Evolutionary conservation across 306 rosid genomes (phyloP).

Genomic region (Calophaca sinica): DNA sequence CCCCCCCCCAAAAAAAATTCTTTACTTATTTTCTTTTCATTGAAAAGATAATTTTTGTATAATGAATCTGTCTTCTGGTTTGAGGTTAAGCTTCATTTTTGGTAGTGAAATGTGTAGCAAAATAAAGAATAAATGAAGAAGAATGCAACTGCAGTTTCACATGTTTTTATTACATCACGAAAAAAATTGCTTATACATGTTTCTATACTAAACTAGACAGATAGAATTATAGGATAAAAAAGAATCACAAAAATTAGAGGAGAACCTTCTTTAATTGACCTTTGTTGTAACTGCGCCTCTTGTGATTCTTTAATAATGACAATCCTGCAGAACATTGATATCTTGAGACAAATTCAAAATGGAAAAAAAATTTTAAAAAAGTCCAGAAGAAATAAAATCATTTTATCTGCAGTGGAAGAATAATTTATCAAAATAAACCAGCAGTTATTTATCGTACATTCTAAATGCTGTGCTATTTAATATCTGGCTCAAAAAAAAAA

Average conservation of each 20-base stretch:
- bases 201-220: slow-evolving; percentile 9
- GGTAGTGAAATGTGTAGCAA: slow-evolving; percentile 20
- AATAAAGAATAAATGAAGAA: slow-evolving; percentile 29
- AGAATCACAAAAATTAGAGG: slow-evolving; percentile 36
- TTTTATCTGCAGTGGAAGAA: slow-evolving; percentile 26
- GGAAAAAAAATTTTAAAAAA: background rate
- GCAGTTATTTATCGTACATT: background rate
- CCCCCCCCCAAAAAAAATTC: background rate
- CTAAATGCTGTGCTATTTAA: slow-evolving; percentile 4
- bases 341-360: slow-evolving; percentile 25
- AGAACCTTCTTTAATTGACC: slow-evolving; percentile 66
- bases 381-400: slow-evolving; percentile 10
- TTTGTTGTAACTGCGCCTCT: slow-evolving; percentile 68
- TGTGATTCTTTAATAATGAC: slow-evolving; percentile 62
- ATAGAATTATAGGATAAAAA: slow-evolving; percentile 29
- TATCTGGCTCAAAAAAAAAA: background rate
- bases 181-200: background rate
- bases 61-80: slow-evolving; percentile 7
- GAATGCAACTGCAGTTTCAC: slow-evolving; percentile 10
- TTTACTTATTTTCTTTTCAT: background rate
- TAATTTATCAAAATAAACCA: slow-evolving; percentile 28
- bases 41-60: background rate
- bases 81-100: slow-evolving; percentile 35
- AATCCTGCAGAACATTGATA: slow-evolving; percentile 63
- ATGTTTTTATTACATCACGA: slow-evolving; percentile 2